Percentiles rank a stretch among this genome's conserved stretches.
phyloP scores from a whole-genome alignment of 179 eudicot species.

The Camellia oleifera region DNA sequence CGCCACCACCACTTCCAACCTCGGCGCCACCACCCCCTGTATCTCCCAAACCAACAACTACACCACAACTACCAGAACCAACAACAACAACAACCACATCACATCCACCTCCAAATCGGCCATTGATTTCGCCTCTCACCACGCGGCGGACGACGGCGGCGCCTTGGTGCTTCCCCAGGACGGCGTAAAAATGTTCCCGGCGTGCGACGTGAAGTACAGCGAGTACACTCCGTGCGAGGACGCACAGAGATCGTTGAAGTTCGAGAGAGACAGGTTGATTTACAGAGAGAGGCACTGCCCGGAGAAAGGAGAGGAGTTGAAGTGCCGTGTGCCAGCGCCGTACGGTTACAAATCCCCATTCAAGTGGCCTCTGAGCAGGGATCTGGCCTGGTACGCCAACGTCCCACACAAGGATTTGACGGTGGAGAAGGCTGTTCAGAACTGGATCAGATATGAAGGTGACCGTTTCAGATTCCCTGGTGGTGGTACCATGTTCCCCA shows the following conservation, averaged over 20 bases:
- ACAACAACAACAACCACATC: background rate
- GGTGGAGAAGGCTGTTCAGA: slow-evolving; percentile 80
- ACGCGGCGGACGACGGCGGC: slow-evolving; percentile 29
- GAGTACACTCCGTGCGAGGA: slow-evolving; percentile 92
- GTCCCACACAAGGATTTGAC: slow-evolving; percentile 72
- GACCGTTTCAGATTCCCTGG: slow-evolving; percentile 84
- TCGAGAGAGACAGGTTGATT: slow-evolving; percentile 34
- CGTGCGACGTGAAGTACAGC: slow-evolving; percentile 33
- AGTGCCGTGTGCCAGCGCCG: slow-evolving; percentile 73
- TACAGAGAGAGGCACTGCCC: slow-evolving; percentile 83
- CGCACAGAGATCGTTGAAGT: slow-evolving; percentile 41
- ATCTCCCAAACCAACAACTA: background rate
- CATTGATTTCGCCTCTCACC: slow-evolving; percentile 48
- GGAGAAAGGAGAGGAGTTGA: slow-evolving; percentile 33
- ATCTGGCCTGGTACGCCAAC: slow-evolving; percentile 63
- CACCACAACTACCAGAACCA: background rate
- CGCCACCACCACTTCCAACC: slow-evolving; percentile 15
- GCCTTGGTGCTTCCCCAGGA: background rate
- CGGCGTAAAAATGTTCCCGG: slow-evolving; percentile 31
- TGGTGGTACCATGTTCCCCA: slow-evolving; percentile 85
- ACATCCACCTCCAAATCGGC: background rate
- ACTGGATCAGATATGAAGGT: slow-evolving; percentile 70
- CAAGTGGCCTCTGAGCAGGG: slow-evolving; percentile 73
- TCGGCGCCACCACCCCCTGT: slow-evolving; percentile 13
- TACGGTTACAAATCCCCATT: slow-evolving; percentile 70